Evolutionary conservation across 345 rosid species (phyloP).

Genomic region (Geranium brycei): DNA sequence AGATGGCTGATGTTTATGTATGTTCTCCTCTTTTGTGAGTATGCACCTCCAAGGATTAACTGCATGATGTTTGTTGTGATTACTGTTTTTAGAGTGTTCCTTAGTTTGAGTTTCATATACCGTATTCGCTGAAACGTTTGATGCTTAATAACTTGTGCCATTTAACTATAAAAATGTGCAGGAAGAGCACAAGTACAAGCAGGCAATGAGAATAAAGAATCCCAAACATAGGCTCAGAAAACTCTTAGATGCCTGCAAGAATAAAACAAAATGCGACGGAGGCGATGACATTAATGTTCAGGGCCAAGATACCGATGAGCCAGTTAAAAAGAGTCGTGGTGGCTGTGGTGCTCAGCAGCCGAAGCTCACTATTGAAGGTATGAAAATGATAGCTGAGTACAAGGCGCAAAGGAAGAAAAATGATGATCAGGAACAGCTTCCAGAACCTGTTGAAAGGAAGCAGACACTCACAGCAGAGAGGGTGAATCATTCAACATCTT

Average conservation of each 20-base stretch:
- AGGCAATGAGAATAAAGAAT: slow-evolving; percentile 81
- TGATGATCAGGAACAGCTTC: slow-evolving; percentile 85
- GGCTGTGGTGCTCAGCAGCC: slow-evolving; percentile 97
- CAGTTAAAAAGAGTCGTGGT: slow-evolving; percentile 66
- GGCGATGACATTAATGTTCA: slow-evolving; percentile 69
- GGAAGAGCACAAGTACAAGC: slow-evolving; percentile 95
- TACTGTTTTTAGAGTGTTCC: not conserved
- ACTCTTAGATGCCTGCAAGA: slow-evolving; percentile 83
- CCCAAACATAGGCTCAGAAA: slow-evolving; percentile 81
- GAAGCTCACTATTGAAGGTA: slow-evolving; percentile 80
- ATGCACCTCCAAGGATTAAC: not conserved
- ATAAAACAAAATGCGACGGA: slow-evolving; percentile 77
- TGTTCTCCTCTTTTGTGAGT: too few species aligned
- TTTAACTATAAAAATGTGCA: slow-evolving; percentile 22
- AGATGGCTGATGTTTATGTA: not conserved
- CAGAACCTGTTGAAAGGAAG: slow-evolving; percentile 90
- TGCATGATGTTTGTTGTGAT: not conserved
- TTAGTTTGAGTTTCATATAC: not conserved
- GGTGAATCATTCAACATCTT: slow-evolving; percentile 24
- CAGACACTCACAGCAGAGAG: slow-evolving; percentile 90
- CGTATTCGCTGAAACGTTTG: not conserved
- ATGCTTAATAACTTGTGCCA: not conserved
- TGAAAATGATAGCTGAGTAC: slow-evolving; percentile 92
- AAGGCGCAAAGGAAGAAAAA: slow-evolving; percentile 62
- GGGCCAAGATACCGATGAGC: slow-evolving; percentile 55